phyloP scores from a whole-genome alignment of 2,329 filamentous ascomycete species.

The Nothophoma quercina region DNA sequence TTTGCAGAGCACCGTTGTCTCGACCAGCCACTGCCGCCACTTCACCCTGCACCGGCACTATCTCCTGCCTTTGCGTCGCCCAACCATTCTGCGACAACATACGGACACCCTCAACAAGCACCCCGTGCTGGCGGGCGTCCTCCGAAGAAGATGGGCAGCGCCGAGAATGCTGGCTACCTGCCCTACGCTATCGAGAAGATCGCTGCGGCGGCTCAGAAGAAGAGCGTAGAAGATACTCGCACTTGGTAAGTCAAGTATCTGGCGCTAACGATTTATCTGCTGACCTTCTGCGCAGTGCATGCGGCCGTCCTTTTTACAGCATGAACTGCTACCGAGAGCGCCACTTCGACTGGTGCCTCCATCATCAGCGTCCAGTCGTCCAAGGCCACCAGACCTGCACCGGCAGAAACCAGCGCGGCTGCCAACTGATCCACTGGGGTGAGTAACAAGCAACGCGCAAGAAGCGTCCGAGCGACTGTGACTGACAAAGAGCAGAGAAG shows the following conservation, averaged over 20 bases:
- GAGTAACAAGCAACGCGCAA: neutral
- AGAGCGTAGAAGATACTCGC: neutral
- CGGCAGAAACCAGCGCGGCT: neutral
- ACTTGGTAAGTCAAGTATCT: neutral
- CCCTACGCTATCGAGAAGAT: constrained; percentile 4
- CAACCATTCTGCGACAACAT: neutral
- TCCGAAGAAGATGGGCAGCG: neutral
- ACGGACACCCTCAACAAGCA: neutral
- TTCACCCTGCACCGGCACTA: neutral
- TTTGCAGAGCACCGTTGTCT: neutral
- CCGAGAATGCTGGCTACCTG: neutral
- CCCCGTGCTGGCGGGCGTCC: neutral
- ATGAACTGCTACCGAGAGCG: constrained; percentile 8
- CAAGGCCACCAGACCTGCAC: neutral
- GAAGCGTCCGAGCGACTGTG: neutral
- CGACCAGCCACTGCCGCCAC: neutral
- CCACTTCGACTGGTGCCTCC: constrained; percentile 11
- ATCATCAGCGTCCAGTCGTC: constrained; percentile 3
- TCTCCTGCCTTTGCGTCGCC: neutral
- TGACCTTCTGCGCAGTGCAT: neutral
- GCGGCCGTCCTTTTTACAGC: neutral
- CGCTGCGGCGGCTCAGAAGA: neutral
- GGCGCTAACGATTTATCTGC: neutral
- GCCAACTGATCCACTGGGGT: constrained; percentile 7
- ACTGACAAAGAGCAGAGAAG: constrained; percentile 1